Conservation (phyloP, 208 protist genomes). For the Trypanosoma platydactyli region DNA sequence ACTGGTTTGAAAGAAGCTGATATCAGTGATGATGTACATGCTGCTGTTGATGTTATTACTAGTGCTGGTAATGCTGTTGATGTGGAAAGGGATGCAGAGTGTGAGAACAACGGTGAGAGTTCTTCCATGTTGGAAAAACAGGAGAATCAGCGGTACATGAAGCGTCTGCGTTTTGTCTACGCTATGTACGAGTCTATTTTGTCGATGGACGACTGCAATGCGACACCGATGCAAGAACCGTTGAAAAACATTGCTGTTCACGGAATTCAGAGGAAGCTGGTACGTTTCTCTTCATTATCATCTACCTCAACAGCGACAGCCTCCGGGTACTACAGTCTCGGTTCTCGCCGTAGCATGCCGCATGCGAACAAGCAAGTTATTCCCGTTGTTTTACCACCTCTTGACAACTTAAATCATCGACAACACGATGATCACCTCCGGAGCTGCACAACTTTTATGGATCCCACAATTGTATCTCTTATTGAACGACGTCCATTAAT, state of each 20-base stretch:
- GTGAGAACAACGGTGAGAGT: not conserved
- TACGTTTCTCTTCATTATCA: not conserved
- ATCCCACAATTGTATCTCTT: slow-evolving; percentile 32
- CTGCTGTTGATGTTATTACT: not conserved
- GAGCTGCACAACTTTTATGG: slow-evolving; percentile 8
- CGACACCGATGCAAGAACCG: not conserved
- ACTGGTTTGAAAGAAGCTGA: not conserved
- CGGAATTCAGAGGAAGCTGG: not conserved
- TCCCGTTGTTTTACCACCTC: slow-evolving; percentile 32
- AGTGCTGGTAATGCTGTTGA: not conserved
- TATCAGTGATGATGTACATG: not conserved
- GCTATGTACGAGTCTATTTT: slow-evolving; percentile 10
- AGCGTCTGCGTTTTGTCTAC: slow-evolving; percentile 18
- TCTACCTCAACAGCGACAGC: slow-evolving; percentile 32
- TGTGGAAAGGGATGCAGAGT: not conserved
- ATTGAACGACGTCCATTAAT: slow-evolving; percentile 59
- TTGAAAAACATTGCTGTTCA: not conserved
- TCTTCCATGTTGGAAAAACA: not conserved
- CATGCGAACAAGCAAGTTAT: slow-evolving; percentile 58
- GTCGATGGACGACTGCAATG: not conserved
- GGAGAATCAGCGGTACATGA: slow-evolving; percentile 9
- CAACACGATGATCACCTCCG: not conserved
- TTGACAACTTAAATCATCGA: slow-evolving; percentile 34
- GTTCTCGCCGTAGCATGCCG: slow-evolving; percentile 38
- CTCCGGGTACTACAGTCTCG: slow-evolving; percentile 75